These are phyloP conservation scores for Purpureocillium lavendulum DNA, from an alignment of 2,329 filamentous ascomycete species.

Conservation along the genomic window DNA sequence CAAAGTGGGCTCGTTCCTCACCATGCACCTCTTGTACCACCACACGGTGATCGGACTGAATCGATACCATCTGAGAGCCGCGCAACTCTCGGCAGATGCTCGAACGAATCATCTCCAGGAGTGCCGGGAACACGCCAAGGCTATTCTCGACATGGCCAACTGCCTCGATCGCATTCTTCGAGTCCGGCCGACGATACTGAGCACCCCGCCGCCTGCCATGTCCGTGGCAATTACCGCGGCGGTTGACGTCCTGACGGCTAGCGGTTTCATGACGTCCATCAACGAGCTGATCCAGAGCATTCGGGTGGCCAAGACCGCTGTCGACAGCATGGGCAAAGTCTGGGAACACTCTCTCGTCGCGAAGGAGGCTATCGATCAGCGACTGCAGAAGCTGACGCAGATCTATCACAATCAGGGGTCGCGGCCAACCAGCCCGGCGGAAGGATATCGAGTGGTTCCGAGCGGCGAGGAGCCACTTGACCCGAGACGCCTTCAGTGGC, in stretches of 20 bases:
- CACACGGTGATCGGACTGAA: slow-evolving; percentile 57
- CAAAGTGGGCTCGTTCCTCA: slow-evolving; percentile 49
- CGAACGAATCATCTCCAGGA: slow-evolving; percentile 36
- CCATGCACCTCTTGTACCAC: slow-evolving; percentile 60
- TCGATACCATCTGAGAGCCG: slow-evolving; percentile 41
- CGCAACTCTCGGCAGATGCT: slow-evolving; percentile 28
- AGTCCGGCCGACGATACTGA: slow-evolving; percentile 19
- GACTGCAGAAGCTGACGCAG: slow-evolving; percentile 23
- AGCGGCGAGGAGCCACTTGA: slow-evolving; percentile 17
- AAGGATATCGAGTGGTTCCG: slow-evolving; percentile 21
- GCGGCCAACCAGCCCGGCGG: slow-evolving; percentile 15
- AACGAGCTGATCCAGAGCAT: slow-evolving; percentile 45
- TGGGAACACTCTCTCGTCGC: slow-evolving; percentile 52
- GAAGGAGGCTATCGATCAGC: slow-evolving; percentile 34
- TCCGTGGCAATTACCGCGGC: slow-evolving; percentile 56
- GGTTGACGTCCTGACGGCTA: slow-evolving; percentile 57
- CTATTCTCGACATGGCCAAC: slow-evolving; percentile 39
- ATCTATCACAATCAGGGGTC: slow-evolving; percentile 22
- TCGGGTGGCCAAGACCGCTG: slow-evolving; percentile 39
- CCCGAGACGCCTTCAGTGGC: slow-evolving; percentile 22
- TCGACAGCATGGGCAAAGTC: slow-evolving; percentile 46
- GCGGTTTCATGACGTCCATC: slow-evolving; percentile 43
- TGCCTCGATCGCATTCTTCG: slow-evolving; percentile 28
- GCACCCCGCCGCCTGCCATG: slow-evolving; percentile 50
- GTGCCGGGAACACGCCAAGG: slow-evolving; percentile 42